Percentiles rank a stretch among this genome's conserved stretches.
These are phyloP conservation scores for Thalassiosira livingstoniorum DNA, from an alignment of 352 stramenopile species.

Conservation along the genomic window DNA sequence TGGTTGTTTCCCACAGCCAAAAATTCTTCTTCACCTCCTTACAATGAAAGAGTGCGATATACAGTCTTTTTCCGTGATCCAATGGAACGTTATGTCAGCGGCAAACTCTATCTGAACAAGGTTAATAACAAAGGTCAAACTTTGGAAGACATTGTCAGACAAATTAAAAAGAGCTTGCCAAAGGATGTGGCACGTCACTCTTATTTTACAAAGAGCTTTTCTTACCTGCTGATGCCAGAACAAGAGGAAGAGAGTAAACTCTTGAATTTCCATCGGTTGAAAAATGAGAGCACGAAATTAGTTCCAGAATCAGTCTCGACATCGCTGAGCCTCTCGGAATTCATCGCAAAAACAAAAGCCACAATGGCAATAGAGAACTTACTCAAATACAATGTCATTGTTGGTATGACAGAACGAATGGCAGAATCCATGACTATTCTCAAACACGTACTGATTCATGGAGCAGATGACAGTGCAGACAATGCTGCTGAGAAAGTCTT, in stretches of 20 bases:
- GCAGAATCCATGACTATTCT: conserved; percentile 62
- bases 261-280: not conserved
- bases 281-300: not conserved
- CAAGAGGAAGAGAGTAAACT: conserved; percentile 8
- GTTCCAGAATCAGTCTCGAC: not conserved
- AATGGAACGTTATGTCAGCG: conserved; percentile 30
- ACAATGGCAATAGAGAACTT: conserved; percentile 58
- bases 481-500: not conserved
- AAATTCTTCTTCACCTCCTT: not conserved
- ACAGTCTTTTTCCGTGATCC: conserved; percentile 34
- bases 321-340: not conserved
- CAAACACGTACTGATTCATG: conserved; percentile 23
- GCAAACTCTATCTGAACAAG: conserved; percentile 25
- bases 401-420: conserved; percentile 70
- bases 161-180: conserved; percentile 8
- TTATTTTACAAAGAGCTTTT: conserved; percentile 25
- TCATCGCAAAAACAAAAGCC: conserved; percentile 29
- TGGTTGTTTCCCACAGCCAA: not conserved
- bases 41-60: conserved; percentile 9
- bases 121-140: not conserved
- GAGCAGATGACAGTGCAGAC: not conserved
- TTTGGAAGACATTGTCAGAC: conserved; percentile 12
- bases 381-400: conserved; percentile 63
- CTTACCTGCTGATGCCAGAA: conserved; percentile 11
- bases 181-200: not conserved